Base-by-base conservation (phyloP, 306 rosid species). In the Trichosanthes truncata region DNA sequence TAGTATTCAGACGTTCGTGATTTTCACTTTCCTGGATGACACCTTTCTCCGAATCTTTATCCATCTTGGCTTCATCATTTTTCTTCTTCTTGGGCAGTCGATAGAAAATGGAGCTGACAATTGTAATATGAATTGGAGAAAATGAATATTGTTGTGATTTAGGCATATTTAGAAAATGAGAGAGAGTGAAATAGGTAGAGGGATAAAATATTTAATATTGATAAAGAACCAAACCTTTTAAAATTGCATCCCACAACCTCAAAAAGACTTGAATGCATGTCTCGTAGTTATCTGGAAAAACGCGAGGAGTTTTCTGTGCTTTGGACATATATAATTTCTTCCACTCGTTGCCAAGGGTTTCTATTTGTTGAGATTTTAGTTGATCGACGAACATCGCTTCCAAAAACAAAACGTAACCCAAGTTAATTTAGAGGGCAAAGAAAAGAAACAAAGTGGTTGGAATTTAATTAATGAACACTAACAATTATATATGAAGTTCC, bases 341-440 rank as follows among this genome's bases (percentile, higher is more conserved):
- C 9, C 23, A 1, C 23, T 0, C 57, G 18, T 14, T 49, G 14
- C 71, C 53, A 41, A 89, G 85, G 38, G 84, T n/a, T n/a, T n/a
- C n/a, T n/a, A n/a, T n/a, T n/a, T n/a, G n/a, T n/a, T n/a, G n/a
- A n/a, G n/a, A n/a, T n/a, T n/a, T n/a, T n/a, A n/a, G n/a, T n/a
- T n/a, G n/a, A n/a, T n/a, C n/a, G n/a, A n/a, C n/a, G n/a, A 88
- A 62, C 85, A 89, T 51, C 0, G 5, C 14, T 14, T 5, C 3
- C 55, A 49, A 18, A 49, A 49, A 14, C 57, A 82, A 88, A 79
- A 90, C n/a, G n/a, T n/a, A n/a, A n/a, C n/a, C 93, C 81, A 89
- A 68, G 81, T 88, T 93, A n/a, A n/a, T 89, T n/a, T n/a, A n/a
- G n/a, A n/a, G n/a, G n/a, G n/a, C n/a, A n/a, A n/a, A n/a, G n/a